Percentiles rank a stretch among this genome's conserved stretches.
phyloP scores from a whole-genome alignment of 371 early-diverging fungal species.

The Circinella umbellata region DNA sequence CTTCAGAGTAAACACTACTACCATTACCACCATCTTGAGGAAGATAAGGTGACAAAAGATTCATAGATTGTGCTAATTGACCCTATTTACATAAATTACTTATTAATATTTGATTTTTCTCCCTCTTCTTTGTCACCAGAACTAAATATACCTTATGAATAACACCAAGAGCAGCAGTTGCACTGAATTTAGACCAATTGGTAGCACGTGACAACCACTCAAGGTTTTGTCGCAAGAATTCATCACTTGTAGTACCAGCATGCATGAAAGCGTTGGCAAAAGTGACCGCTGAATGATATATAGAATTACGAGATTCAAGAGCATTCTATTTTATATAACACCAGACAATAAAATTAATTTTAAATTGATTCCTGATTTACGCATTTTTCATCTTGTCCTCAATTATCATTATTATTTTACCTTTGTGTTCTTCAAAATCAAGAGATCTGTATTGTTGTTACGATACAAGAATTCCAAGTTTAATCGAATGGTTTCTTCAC shows the following conservation, averaged over 20 bases:
- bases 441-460: constrained; percentile 94
- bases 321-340: constrained; percentile 55
- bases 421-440: constrained; percentile 93
- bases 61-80: constrained; percentile 86
- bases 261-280: constrained; percentile 99
- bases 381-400: neutral
- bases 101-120: neutral
- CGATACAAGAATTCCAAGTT: constrained; percentile 93
- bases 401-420: constrained; percentile 29
- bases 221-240: constrained; percentile 96
- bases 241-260: constrained; percentile 98
- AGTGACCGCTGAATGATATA: constrained; percentile 95
- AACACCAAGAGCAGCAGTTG: constrained; percentile 98
- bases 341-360: too few species aligned
- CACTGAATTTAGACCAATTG: constrained; percentile 99
- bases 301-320: constrained; percentile 89
- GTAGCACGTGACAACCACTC: constrained; percentile 98
- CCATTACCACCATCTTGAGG: constrained; percentile 86
- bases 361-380: neutral
- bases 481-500: constrained; percentile 87
- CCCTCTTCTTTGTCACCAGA: too few species aligned
- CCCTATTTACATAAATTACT: constrained; percentile 58
- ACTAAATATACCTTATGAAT: constrained; percentile 83
- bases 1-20: constrained; percentile 91
- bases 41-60: constrained; percentile 90